Evolutionary conservation across 2,329 filamentous ascomycete genomes (phyloP).

Genomic region (Aspergillus calidoustus): DNA sequence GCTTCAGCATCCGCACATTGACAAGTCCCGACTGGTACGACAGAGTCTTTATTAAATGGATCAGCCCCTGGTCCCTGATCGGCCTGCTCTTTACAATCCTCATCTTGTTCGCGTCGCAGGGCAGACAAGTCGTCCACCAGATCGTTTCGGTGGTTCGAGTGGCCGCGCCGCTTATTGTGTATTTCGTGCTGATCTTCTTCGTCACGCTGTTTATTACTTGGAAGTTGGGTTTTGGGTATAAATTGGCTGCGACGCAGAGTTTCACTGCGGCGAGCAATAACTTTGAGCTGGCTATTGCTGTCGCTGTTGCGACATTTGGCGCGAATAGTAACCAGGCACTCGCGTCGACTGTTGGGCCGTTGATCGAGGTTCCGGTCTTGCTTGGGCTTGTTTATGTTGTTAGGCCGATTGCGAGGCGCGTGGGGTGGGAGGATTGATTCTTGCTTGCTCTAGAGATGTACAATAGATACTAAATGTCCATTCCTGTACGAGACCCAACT

Average conservation of each 20-base stretch:
- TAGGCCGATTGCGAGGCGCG: slow-evolving; percentile 37
- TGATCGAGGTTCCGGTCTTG: slow-evolving; percentile 85
- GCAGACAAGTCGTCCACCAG: slow-evolving; percentile 75
- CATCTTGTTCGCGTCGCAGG: slow-evolving; percentile 83
- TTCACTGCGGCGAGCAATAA: slow-evolving; percentile 93
- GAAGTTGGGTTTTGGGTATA: slow-evolving; percentile 73
- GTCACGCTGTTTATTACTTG: slow-evolving; percentile 65
- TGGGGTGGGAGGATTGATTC: slow-evolving; percentile 14
- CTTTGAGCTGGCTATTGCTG: slow-evolving; percentile 88
- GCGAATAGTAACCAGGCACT: slow-evolving; percentile 78
- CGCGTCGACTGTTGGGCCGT: slow-evolving; percentile 79
- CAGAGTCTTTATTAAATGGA: slow-evolving; percentile 68
- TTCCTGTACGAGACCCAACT: too few relatives aligned
- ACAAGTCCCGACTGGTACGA: slow-evolving; percentile 66
- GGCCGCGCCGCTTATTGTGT: slow-evolving; percentile 77
- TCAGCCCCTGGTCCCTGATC: slow-evolving; percentile 76
- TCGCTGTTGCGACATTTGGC: slow-evolving; percentile 81
- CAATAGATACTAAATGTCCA: too few relatives aligned
- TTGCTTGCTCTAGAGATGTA: too few relatives aligned
- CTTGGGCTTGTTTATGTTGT: slow-evolving; percentile 76
- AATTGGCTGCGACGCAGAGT: slow-evolving; percentile 73
- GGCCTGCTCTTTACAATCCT: slow-evolving; percentile 86
- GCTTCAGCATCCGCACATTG: slow-evolving; percentile 62
- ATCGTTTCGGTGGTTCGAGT: slow-evolving; percentile 83
- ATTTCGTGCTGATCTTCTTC: slow-evolving; percentile 78